Conservation (phyloP, 2,329 filamentous ascomycete genomes). For the Lasiodiplodia citricola region DNA sequence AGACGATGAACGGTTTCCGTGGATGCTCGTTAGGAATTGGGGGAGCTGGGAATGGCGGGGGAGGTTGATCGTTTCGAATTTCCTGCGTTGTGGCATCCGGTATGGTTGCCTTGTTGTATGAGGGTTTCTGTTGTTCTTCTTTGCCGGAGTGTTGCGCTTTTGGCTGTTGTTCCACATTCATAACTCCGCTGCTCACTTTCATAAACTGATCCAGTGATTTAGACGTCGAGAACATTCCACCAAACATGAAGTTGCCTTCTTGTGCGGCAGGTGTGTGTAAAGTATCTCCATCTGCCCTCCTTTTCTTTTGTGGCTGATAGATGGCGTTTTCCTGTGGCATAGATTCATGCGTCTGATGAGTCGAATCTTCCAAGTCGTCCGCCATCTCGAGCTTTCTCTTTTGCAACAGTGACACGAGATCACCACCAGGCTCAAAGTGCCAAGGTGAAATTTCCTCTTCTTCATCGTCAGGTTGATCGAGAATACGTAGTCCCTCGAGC, state of each 20-base stretch:
- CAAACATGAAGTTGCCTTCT: conserved; percentile 24
- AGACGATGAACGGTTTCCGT: conserved; percentile 57
- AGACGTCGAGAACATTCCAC: conserved; percentile 46
- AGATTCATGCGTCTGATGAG: neutral
- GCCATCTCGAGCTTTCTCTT: conserved; percentile 46
- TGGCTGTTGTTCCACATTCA: neutral
- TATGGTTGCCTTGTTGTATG: neutral
- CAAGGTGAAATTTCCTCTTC: conserved; percentile 41
- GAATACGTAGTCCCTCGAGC: conserved; percentile 52
- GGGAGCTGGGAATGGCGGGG: conserved; percentile 25
- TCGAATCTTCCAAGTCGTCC: neutral
- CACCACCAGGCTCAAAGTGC: conserved; percentile 32
- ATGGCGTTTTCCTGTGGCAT: neutral
- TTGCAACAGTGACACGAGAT: conserved; percentile 46
- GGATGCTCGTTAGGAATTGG: conserved; percentile 31
- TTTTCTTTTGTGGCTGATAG: neutral
- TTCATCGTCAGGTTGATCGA: conserved; percentile 45
- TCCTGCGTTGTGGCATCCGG: neutral
- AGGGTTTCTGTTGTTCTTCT: neutral
- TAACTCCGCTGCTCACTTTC: conserved; percentile 44
- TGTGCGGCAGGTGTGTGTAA: neutral
- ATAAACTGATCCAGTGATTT: conserved; percentile 58
- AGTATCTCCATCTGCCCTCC: neutral
- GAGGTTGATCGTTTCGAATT: neutral
- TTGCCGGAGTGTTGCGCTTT: too few relatives aligned